A percentile compares a stretch with the other conserved stretches of the same genome.
phyloP scores from a whole-genome alignment of 208 protist species.

The Acanthamoeba sp. region DNA sequence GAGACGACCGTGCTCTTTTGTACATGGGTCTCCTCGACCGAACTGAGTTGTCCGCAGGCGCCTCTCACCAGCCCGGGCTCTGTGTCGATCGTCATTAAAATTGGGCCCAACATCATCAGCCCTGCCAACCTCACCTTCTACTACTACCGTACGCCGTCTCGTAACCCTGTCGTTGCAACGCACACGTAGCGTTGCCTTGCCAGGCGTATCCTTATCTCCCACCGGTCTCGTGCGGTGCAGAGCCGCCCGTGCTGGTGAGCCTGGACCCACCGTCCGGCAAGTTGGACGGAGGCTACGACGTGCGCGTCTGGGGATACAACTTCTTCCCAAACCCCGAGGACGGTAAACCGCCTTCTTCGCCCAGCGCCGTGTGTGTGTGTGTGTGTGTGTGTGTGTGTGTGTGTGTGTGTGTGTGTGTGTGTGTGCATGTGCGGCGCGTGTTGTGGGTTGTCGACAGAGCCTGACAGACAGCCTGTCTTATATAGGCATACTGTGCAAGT shows the following conservation, averaged over 20 bases:
- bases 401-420: too few relatives aligned
- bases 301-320: constrained; percentile 18
- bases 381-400: too few relatives aligned
- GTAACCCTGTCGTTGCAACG: too few relatives aligned
- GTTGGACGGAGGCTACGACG: neutral
- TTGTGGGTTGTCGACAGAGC: too few relatives aligned
- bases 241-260: neutral
- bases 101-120: neutral
- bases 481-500: constrained; percentile 27
- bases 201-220: too few relatives aligned
- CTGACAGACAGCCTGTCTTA: too few relatives aligned
- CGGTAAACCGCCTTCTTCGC: neutral
- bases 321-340: constrained; percentile 36
- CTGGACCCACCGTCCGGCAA: constrained; percentile 5
- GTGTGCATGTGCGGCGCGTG: too few relatives aligned
- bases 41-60: neutral
- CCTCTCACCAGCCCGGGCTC: neutral
- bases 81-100: neutral
- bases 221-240: neutral
- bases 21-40: neutral
- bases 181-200: too few relatives aligned
- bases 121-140: constrained; percentile 18
- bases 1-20: neutral
- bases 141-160: constrained; percentile 7
- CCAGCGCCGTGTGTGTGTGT: neutral